These are phyloP conservation scores for Boletus sp. DNA, from an alignment of 768 basidiomycete genomes.

Conservation along the genomic window DNA sequence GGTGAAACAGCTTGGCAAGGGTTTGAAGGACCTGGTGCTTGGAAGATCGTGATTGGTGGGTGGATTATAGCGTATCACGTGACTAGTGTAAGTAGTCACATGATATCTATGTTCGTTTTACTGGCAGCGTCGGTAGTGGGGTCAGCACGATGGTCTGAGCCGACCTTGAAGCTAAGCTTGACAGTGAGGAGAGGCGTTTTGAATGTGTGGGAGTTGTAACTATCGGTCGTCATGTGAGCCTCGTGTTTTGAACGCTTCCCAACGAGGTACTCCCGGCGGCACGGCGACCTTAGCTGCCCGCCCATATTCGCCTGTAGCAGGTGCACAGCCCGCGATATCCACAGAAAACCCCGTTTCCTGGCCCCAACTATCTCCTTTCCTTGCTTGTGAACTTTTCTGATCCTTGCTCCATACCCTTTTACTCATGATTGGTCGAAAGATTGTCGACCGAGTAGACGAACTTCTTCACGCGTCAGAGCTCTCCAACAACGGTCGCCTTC, in stretches of 20 bases:
- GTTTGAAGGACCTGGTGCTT: conserved; percentile 31
- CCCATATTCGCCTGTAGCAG: not conserved
- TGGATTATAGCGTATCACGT: not conserved
- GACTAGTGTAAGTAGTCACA: conserved; percentile 1
- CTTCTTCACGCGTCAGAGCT: conserved; percentile 10
- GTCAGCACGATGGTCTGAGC: not conserved
- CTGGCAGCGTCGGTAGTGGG: not conserved
- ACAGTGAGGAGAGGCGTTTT: not conserved
- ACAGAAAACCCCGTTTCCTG: conserved; percentile 6
- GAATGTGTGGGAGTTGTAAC: not conserved
- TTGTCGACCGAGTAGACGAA: conserved; percentile 26
- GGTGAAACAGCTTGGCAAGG: conserved; percentile 30
- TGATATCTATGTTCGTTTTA: conserved; percentile 12
- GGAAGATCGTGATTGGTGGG: conserved; percentile 19
- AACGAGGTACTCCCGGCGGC: not conserved
- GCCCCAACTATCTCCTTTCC: conserved; percentile 16
- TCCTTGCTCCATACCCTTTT: conserved; percentile 10
- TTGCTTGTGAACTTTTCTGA: conserved; percentile 12
- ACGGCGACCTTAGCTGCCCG: not conserved
- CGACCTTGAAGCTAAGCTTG: not conserved
- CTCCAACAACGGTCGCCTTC: conserved; percentile 1
- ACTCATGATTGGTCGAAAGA: conserved; percentile 28
- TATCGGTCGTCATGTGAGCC: conserved; percentile 9
- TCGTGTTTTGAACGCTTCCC: not conserved
- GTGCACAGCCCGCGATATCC: conserved; percentile 2